phyloP scores from a whole-genome alignment of 345 rosid genomes.

The Hirschfeldia incana region DNA sequence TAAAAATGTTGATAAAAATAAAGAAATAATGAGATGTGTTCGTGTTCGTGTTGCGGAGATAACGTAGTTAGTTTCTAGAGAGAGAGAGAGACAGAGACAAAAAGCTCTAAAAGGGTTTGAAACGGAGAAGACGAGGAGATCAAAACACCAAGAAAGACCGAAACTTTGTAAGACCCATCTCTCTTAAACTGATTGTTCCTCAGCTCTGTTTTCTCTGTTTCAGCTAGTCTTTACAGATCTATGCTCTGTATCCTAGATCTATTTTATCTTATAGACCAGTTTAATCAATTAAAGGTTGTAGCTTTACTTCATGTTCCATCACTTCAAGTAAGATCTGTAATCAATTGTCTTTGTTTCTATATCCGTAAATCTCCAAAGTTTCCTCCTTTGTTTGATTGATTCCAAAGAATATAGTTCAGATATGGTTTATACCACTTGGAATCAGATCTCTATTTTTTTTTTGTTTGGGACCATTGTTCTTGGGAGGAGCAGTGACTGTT shows the following conservation, averaged over 20 bases:
- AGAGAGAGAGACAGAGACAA: slow-evolving; percentile 9
- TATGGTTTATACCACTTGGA: slow-evolving; percentile 20
- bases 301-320: neutral
- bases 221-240: neutral
- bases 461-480: slow-evolving; percentile 37
- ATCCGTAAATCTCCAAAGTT: slow-evolving; percentile 16
- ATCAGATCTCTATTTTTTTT: slow-evolving; percentile 19
- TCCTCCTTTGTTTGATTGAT: slow-evolving; percentile 10
- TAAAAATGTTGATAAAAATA: neutral
- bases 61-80: slow-evolving; percentile 35
- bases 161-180: slow-evolving; percentile 11
- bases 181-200: neutral
- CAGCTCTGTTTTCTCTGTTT: neutral
- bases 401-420: slow-evolving; percentile 1
- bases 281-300: slow-evolving; percentile 4
- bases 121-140: slow-evolving; percentile 35
- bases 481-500: slow-evolving; percentile 22
- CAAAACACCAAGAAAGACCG: neutral
- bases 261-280: neutral
- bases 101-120: slow-evolving; percentile 5
- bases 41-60: slow-evolving; percentile 38
- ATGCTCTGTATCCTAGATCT: slow-evolving; percentile 26
- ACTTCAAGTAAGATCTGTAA: slow-evolving; percentile 17
- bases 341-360: slow-evolving; percentile 5
- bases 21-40: slow-evolving; percentile 20